Base-by-base conservation (phyloP, 2,329 filamentous ascomycete genomes). In the Dothideomycetes sp. region DNA sequence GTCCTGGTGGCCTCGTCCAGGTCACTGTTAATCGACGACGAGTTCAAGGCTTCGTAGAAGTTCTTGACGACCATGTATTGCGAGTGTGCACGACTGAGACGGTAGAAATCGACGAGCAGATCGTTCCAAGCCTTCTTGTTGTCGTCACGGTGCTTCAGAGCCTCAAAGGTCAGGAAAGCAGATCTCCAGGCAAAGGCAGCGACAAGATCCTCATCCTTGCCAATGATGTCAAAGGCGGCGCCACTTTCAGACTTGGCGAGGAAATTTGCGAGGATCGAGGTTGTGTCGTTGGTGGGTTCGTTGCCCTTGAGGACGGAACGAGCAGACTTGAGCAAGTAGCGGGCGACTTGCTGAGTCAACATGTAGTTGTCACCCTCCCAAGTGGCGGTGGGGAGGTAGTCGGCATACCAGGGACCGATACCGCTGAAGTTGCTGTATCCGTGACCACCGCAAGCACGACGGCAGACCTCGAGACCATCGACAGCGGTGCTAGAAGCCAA, bases 311-410 rank as follows among this genome's bases (percentile, higher is more conserved):
- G 63, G 0, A 86, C 82, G 1, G 74, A 70, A 29, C 82, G 78
- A 0, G 81, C 82, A 3, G 81, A 77, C 69, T 86, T 87, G 49
- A 87, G 71, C 32, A 87, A 73, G 53, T 86, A 86, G 44, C 81
- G 74, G 3, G 80, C 79, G 3, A 86, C 82, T 63, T 87, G 82
- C 59, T 87, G 82, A 8, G 80, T 84, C 45, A 87, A 67, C 82
- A 87, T 85, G 65, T 83, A 86, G 67, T 84, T 85, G 64, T 85
- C 82, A 31, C 82, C 82, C 57, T 86, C 82, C 78, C 79, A 84
- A 8, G 80, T 84, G 4, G 68, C 64, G 0, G 74, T 82, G 12
- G 83, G 81, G 1, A 86, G 68, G 56, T 86, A 85, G 58, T 87
- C 82, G 19, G 81, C 71, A 52, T 85, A 87, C 72, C 76, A 83